These are phyloP conservation scores for Aphanocladium album DNA, from an alignment of 2,329 filamentous ascomycete species.

Conservation along the genomic window DNA sequence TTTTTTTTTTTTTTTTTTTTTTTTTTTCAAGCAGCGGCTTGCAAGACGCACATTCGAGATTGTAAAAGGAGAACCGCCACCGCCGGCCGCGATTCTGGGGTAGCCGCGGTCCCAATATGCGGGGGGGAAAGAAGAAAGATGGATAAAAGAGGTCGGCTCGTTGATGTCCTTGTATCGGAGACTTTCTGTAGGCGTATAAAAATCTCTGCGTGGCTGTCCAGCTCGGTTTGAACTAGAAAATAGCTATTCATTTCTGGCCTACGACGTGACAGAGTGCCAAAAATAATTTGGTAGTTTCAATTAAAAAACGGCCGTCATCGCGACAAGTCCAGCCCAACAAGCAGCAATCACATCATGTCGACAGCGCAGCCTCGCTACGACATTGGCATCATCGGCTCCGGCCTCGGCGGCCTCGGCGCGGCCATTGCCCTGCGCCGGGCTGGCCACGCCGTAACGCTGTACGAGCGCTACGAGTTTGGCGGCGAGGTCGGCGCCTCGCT, in stretches of 20 bases:
- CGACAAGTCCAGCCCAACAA: too few relatives aligned
- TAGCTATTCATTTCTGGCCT: too few relatives aligned
- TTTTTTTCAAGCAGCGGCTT: too few relatives aligned
- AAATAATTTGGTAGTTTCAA: too few relatives aligned
- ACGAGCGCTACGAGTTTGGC: conserved; percentile 57
- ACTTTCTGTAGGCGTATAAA: neutral
- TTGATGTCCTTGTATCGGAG: too few relatives aligned
- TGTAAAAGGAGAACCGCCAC: too few relatives aligned
- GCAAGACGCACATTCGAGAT: too few relatives aligned
- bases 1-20: neutral
- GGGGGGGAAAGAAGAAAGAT: neutral
- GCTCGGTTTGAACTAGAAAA: too few relatives aligned
- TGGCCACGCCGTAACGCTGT: conserved; percentile 47
- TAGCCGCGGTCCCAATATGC: neutral
- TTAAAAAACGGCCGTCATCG: too few relatives aligned
- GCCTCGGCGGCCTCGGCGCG: conserved; percentile 34
- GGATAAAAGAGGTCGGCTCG: too few relatives aligned
- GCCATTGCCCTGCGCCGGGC: conserved; percentile 36
- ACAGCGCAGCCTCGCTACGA: conserved; percentile 21
- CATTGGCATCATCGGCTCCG: conserved; percentile 34
- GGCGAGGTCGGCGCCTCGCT: conserved; percentile 62
- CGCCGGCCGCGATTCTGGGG: neutral
- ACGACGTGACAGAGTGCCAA: too few relatives aligned
- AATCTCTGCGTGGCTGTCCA: too few relatives aligned
- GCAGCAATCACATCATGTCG: neutral